Conservation (phyloP, 2,329 filamentous ascomycete species). For the Claviceps pusilla region DNA sequence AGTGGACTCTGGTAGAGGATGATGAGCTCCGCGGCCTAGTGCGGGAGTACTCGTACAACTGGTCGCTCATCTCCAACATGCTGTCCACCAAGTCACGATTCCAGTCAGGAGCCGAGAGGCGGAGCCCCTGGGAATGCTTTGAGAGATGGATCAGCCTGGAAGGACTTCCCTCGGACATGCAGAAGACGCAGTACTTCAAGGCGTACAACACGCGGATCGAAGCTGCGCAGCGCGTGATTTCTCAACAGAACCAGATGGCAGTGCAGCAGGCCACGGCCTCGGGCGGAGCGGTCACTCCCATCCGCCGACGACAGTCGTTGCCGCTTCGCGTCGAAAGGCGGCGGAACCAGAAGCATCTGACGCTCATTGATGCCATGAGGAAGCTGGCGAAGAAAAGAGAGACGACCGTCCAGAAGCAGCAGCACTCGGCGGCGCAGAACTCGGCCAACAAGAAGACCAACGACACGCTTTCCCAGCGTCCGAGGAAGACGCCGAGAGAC, state of each 20-base stretch:
- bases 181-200: slow-evolving; percentile 90
- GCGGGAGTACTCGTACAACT: slow-evolving; percentile 91
- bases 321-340: slow-evolving; percentile 77
- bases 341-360: slow-evolving; percentile 72
- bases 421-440: slow-evolving; percentile 63
- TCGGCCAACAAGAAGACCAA: slow-evolving; percentile 71
- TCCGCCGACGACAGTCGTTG: slow-evolving; percentile 55
- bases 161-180: slow-evolving; percentile 81
- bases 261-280: slow-evolving; percentile 34
- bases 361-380: slow-evolving; percentile 84
- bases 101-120: slow-evolving; percentile 71
- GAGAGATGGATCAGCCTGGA: slow-evolving; percentile 91
- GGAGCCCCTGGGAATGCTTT: slow-evolving; percentile 97
- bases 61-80: slow-evolving; percentile 81
- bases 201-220: slow-evolving; percentile 48
- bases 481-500: slow-evolving; percentile 67
- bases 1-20: slow-evolving; percentile 84
- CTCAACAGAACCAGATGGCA: slow-evolving; percentile 36
- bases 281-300: slow-evolving; percentile 20
- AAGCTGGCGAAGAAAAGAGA: slow-evolving; percentile 93
- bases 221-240: slow-evolving; percentile 39
- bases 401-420: slow-evolving; percentile 69
- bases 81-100: slow-evolving; percentile 61
- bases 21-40: slow-evolving; percentile 76
- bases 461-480: slow-evolving; percentile 39